phyloP scores from a whole-genome alignment of 2,329 filamentous ascomycete species.

The Calonectria hawksworthii region DNA sequence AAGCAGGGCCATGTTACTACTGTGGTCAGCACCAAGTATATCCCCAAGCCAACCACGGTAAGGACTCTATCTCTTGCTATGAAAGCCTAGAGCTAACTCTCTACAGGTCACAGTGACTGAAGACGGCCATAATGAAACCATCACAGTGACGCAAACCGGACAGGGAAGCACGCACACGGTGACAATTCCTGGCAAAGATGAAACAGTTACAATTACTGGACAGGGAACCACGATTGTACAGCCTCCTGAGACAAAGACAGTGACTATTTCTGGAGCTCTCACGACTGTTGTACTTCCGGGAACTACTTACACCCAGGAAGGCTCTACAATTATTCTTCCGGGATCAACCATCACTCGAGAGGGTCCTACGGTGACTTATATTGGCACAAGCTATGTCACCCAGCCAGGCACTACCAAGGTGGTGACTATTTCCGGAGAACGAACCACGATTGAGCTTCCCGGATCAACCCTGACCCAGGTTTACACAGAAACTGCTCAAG shows the following conservation, averaged over 20 bases:
- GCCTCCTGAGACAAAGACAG: not conserved
- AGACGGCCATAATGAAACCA: not conserved
- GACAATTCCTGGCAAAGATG: not conserved
- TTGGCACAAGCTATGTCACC: no score
- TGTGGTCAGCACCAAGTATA: not conserved
- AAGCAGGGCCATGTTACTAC: not conserved
- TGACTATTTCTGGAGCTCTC: not conserved
- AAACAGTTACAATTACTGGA: conserved; percentile 6
- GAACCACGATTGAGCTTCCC: not conserved
- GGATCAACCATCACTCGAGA: not conserved
- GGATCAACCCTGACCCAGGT: not conserved
- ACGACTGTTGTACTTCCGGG: conserved; percentile 2
- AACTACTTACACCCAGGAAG: not conserved
- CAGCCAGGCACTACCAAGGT: not conserved
- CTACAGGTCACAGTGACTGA: not conserved
- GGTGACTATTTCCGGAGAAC: conserved; percentile 2
- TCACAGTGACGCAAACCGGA: not conserved
- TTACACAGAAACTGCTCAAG: conserved; percentile 7
- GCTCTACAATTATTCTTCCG: not conserved
- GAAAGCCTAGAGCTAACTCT: not conserved
- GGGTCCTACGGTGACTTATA: no score
- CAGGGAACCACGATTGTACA: conserved; percentile 7
- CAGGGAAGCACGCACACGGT: not conserved
- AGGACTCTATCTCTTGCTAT: not conserved
- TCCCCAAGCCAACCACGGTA: not conserved